phyloP scores from a whole-genome alignment of 139 green algal genomes.

The Auxenochlorella pyrenoidosa region DNA sequence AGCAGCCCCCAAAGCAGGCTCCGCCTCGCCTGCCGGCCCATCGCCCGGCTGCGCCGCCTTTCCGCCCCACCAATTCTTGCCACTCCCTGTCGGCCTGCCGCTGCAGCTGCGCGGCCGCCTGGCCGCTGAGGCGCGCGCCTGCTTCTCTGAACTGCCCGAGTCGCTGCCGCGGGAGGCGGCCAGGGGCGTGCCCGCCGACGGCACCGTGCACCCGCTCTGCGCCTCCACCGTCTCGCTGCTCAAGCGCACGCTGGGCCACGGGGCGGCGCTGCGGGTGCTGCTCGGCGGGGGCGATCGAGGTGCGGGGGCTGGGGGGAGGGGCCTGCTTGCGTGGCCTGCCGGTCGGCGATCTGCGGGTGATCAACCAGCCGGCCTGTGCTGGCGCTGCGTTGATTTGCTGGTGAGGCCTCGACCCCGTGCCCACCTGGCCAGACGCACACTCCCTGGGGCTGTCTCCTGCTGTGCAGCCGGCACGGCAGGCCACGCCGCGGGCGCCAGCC shows the following conservation, averaged over 20 bases:
- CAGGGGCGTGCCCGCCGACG: constrained; percentile 52
- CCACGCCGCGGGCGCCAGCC: background rate
- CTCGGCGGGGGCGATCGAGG: constrained; percentile 26
- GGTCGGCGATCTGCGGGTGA: no score
- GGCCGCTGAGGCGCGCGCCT: constrained; percentile 28
- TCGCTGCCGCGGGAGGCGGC: constrained; percentile 45
- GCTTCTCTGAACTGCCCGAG: constrained; percentile 61
- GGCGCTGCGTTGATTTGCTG: no score
- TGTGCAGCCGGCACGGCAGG: background rate
- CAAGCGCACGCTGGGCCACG: constrained; percentile 56
- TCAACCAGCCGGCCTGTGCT: no score
- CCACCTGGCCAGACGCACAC: no score
- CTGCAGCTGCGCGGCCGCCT: constrained; percentile 38
- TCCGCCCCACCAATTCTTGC: no score
- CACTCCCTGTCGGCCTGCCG: background rate
- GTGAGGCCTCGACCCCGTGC: no score
- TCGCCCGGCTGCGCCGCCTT: no score
- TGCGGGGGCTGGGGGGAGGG: background rate
- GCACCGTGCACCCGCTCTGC: constrained; percentile 75
- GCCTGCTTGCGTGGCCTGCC: no score
- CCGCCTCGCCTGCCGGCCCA: no score
- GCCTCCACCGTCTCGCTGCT: constrained; percentile 68
- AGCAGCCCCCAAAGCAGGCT: no score
- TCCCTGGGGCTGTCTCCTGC: background rate
- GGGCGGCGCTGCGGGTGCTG: constrained; percentile 39